Base-by-base conservation (phyloP, 2,329 filamentous ascomycete species). In the Alternaria consortialis region DNA sequence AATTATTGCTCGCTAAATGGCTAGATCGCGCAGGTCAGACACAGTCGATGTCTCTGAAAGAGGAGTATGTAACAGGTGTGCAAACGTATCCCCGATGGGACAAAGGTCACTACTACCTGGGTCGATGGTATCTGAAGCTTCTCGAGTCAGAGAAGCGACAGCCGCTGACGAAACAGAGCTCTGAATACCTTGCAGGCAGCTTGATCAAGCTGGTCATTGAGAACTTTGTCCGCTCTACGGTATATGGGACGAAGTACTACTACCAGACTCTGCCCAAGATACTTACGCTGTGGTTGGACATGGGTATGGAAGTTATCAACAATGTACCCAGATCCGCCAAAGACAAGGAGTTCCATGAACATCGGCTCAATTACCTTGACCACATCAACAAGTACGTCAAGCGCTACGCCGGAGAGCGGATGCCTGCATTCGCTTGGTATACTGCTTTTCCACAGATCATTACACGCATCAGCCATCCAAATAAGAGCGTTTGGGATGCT, bases 121-220 rank as follows among this genome's bases (percentile, higher is more conserved):
- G 95, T 5, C 93, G 94, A 47, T 93, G 98, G 79, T 99, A 99
- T 84, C 96, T 97, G 77, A 99, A 97, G 78, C 86, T 98, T 4
- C 83, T 97, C 3, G 94, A 98, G 71, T 92, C 93, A 0, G 93
- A 98, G 77, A 94, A 93, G 77, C 83, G 86, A 2, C 86, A 97
- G 53, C 89, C 90, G 37, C 83, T 87, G 17, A 87, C 90, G 29
- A 93, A 94, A 65, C 93, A 97, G 58, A 79, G 76, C 31, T 69
- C 78, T 27, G 64, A 77, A 12, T 81, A 73, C 70, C 80, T 95
- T 56, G 91, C 87, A 11, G 96, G 95, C 39, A 94, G 97, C 75
- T 88, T 90, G 20, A 89, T 93, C 2, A 93, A 94, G 73, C 85
- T 97, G 15, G 92, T 99, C 36, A 92, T 98, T 66, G 93, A 97